Evolutionary conservation across 140 eudicot species (phyloP).

Genomic region (Senecio squalidus): DNA sequence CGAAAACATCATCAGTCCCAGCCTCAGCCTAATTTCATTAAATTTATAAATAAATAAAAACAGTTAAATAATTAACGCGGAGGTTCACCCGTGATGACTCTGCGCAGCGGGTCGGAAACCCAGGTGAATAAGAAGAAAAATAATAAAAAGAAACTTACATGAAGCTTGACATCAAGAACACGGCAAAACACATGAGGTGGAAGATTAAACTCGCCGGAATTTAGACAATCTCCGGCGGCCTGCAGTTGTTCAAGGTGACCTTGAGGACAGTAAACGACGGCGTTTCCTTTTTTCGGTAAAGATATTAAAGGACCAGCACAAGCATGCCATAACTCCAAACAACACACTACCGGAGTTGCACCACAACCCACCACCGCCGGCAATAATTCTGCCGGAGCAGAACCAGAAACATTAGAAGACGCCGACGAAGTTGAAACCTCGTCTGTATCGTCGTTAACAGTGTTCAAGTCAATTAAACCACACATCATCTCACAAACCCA

Average conservation of each 20-base stretch:
- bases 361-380: conserved; percentile 13
- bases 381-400: not conserved
- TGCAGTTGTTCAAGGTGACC: conserved; percentile 58
- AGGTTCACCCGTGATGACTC: too few species aligned
- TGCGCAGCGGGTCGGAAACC: too few species aligned
- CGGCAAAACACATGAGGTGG: conserved; percentile 88
- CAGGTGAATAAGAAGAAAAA: too few species aligned
- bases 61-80: not conserved
- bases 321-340: conserved; percentile 92
- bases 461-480: conserved; percentile 28
- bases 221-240: too few species aligned
- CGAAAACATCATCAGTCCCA: conserved; percentile 75
- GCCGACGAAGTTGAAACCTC: conserved; percentile 18
- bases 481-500: conserved; percentile 24
- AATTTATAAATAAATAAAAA: not conserved
- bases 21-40: conserved; percentile 49
- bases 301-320: conserved; percentile 82
- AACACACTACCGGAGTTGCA: conserved; percentile 35
- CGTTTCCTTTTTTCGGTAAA: conserved; percentile 74
- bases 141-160: conserved; percentile 33
- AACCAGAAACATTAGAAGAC: conserved; percentile 8
- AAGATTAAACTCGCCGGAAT: too few species aligned
- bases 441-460: conserved; percentile 8
- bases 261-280: conserved; percentile 84
- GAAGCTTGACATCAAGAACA: conserved; percentile 80